Evolutionary conservation across 129 eudicot genomes (phyloP).

Genomic region (Mikania micrantha): DNA sequence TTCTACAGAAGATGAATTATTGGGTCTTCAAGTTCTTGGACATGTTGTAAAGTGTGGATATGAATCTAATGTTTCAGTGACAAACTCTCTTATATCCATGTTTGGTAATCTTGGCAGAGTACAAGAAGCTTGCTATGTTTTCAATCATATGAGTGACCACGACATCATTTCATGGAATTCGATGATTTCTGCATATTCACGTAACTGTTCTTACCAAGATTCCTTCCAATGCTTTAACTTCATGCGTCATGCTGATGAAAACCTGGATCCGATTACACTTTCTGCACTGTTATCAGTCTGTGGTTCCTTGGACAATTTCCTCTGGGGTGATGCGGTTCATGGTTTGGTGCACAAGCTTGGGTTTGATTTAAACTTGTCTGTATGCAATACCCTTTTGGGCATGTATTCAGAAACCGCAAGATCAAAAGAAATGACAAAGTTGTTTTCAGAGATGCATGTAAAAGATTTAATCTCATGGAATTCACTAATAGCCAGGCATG

Average conservation of each 20-base stretch:
- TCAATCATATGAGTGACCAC: conserved; percentile 44
- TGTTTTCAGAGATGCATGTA: conserved; percentile 54
- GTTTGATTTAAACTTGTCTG: conserved; percentile 36
- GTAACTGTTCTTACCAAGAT: conserved; percentile 33
- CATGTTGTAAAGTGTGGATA: conserved; percentile 57
- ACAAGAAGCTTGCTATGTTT: conserved; percentile 47
- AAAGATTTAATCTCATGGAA: conserved; percentile 80
- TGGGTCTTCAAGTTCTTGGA: conserved; percentile 66
- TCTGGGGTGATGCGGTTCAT: conserved; percentile 75
- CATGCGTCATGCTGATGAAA: conserved; percentile 55
- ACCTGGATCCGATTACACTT: conserved; percentile 52
- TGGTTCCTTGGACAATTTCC: conserved; percentile 30
- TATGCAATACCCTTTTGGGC: conserved; percentile 69
- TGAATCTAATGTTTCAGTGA: conserved; percentile 50
- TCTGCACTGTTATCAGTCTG: conserved; percentile 57
- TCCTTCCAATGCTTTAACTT: conserved; percentile 43
- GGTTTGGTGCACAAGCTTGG: conserved; percentile 65
- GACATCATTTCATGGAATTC: conserved; percentile 88
- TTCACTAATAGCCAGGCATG: conserved; percentile 61
- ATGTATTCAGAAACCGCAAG: conserved; percentile 63
- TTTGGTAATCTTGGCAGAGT: conserved; percentile 51
- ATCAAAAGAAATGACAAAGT: conserved; percentile 37
- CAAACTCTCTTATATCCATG: conserved; percentile 65
- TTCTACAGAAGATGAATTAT: conserved; percentile 49
- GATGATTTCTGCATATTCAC: conserved; percentile 58